Evolutionary conservation across 148 eudicot genomes (phyloP).

Genomic region (Nepenthes mirabilis): DNA sequence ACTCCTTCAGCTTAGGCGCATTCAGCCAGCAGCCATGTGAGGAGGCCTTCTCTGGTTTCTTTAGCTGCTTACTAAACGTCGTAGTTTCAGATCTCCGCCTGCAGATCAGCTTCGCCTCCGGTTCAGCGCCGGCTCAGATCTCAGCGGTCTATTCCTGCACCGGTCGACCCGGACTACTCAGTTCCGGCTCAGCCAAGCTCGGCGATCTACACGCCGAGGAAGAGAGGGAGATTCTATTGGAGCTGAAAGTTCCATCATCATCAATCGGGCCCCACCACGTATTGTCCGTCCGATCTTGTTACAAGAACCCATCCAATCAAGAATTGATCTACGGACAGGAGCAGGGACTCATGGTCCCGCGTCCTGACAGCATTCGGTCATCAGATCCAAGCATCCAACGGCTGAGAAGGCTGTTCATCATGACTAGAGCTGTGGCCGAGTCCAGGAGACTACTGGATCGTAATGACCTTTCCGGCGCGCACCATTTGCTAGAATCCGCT

Average conservation of each 20-base stretch:
- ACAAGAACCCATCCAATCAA: conserved; percentile 47
- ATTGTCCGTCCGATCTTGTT: conserved; percentile 45
- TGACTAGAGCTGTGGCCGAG: conserved; percentile 81
- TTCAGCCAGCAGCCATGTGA: conserved; percentile 15
- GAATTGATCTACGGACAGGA: conserved; percentile 37
- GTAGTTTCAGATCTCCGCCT: conserved; percentile 53
- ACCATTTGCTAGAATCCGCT: conserved; percentile 58
- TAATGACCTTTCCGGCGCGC: conserved; percentile 50
- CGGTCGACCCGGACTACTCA: conserved; percentile 32
- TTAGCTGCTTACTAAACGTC: conserved; percentile 31
- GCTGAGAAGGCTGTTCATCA: conserved; percentile 49
- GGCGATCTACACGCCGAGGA: conserved; percentile 65
- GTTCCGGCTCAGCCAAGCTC: conserved; percentile 32
- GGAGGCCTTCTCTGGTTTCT: conserved; percentile 24
- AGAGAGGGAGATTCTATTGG: conserved; percentile 60
- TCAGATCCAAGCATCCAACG: conserved; percentile 48
- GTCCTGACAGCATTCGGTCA: conserved; percentile 56
- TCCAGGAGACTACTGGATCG: conserved; percentile 42
- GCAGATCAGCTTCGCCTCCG: conserved; percentile 41
- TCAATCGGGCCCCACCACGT: conserved; percentile 40
- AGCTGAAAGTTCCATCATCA: conserved; percentile 52
- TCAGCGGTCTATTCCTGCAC: conserved; percentile 49
- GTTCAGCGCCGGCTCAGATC: conserved; percentile 53
- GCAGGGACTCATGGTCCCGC: conserved; percentile 40
- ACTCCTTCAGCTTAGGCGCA: conserved; percentile 20